phyloP scores from a whole-genome alignment of 768 basidiomycete genomes.

The Nevesoporus exiguus region DNA sequence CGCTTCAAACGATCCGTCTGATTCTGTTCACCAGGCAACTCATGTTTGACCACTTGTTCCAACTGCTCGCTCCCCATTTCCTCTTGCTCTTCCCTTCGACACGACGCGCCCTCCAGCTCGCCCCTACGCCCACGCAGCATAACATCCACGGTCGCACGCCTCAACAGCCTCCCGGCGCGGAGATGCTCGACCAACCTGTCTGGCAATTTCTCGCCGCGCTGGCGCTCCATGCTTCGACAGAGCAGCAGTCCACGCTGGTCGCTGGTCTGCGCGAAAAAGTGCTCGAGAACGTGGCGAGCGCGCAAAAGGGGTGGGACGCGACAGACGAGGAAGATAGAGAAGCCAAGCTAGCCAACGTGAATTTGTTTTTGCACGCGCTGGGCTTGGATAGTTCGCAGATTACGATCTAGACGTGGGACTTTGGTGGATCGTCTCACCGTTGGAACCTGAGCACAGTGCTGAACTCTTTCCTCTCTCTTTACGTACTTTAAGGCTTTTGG shows the following conservation, averaged over 20 bases:
- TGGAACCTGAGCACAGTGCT: no score
- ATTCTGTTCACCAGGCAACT: slow-evolving; percentile 56
- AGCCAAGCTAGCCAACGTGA: slow-evolving; percentile 87
- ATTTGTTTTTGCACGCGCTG: slow-evolving; percentile 82
- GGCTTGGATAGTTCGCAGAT: slow-evolving; percentile 74
- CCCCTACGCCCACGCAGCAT: slow-evolving; percentile 34
- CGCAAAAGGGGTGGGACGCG: slow-evolving; percentile 66
- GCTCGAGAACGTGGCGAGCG: slow-evolving; percentile 80
- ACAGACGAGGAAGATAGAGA: slow-evolving; percentile 68
- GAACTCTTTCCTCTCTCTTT: no score
- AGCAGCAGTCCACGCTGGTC: slow-evolving; percentile 89
- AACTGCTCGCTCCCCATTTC: slow-evolving; percentile 72
- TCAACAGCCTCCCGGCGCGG: slow-evolving; percentile 56
- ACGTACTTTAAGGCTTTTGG: background rate
- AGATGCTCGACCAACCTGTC: slow-evolving; percentile 82
- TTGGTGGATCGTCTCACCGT: background rate
- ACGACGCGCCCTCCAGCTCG: slow-evolving; percentile 50
- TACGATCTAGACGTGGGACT: slow-evolving; percentile 34
- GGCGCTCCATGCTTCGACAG: slow-evolving; percentile 76
- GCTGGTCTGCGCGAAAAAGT: slow-evolving; percentile 88
- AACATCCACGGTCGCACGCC: slow-evolving; percentile 49
- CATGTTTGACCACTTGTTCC: slow-evolving; percentile 86
- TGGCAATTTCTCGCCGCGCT: slow-evolving; percentile 93
- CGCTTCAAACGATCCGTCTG: slow-evolving; percentile 1
- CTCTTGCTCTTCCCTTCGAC: slow-evolving; percentile 87